These are phyloP conservation scores for Hemisphaericaspora nanyangensis DNA, from an alignment of 805 yeast species.

Conservation along the genomic window DNA sequence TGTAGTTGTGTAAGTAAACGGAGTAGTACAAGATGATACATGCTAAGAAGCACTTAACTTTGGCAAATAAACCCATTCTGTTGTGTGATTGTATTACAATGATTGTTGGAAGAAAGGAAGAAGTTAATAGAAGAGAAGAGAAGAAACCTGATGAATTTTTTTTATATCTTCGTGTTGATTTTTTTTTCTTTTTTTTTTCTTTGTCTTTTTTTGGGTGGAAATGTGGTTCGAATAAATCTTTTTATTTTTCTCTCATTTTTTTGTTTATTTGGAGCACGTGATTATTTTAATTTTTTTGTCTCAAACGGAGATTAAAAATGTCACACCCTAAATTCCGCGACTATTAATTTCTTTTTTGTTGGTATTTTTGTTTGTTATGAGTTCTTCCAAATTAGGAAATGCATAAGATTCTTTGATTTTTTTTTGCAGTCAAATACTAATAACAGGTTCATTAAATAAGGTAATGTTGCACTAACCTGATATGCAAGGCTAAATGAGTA, in stretches of 20 bases:
- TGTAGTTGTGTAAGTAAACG: conserved; percentile 36
- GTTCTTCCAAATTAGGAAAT: not conserved
- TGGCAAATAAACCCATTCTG: conserved; percentile 9
- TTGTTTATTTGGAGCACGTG: too few relatives aligned
- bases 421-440: too few relatives aligned
- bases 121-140: not conserved
- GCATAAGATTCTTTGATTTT: too few relatives aligned
- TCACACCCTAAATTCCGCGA: too few relatives aligned
- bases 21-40: conserved; percentile 23
- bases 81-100: not conserved
- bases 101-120: not conserved
- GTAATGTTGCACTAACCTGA: too few relatives aligned
- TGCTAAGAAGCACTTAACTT: conserved; percentile 8
- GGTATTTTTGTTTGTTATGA: not conserved
- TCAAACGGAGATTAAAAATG: too few relatives aligned
- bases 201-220: conserved; percentile 1
- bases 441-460: too few relatives aligned
- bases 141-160: not conserved
- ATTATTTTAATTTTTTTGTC: too few relatives aligned
- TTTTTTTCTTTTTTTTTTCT: not conserved
- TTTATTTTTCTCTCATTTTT: too few relatives aligned
- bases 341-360: not conserved
- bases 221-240: too few relatives aligned
- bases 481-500: too few relatives aligned
- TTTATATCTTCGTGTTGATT: too few relatives aligned